Evolutionary conservation across 768 basidiomycete species (phyloP), one percentile per base, ranked within the genome.

Genomic region (Asterophora lycoperdoides): DNA sequence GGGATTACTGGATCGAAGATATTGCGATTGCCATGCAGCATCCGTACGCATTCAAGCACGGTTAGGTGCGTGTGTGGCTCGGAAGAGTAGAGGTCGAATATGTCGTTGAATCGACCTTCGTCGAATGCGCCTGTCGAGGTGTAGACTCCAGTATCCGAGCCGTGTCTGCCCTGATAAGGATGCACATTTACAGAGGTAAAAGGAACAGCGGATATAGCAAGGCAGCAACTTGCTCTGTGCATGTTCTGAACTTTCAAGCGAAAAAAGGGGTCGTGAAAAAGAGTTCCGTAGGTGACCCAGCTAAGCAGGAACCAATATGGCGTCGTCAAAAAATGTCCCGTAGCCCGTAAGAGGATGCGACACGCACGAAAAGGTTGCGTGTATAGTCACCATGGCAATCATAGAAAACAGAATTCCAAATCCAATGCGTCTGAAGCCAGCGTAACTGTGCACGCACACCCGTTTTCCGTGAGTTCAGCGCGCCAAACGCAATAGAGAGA

Each of bases 251-350:
- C 65, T 32, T 64, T 66, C 47, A 76, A 55, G 7, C 73, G 68
- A 56, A 75, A 75, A 55, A 69, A 66, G 8, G 72, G 72, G 57
- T 75, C 73, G 4, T 73, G 75, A 36, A 74, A 47, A 47, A 67
- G 54, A 46, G 59, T 59, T 15, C 66, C 65, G 59, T 55, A 69
- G 19, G 70, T 69, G 37, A 64, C 20, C 57, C 66, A 74, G 30
- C 68, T 73, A 51, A 42, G 39, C 23, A 20, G 15, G 33, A 18
- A 20, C 23, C 23, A 23, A 6, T 3, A 23, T 23, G 3, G 23
- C 23, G 39, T 37, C 23, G 39, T 37, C 17, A 41, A 20, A 42
- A 5, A 11, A 10, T 29, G 39, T 13, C 13, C 23, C 28, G 23
- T 5, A 26, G 14, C 3, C 6, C 23, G 7, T 23, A 23, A 23